Percentiles rank a stretch among this genome's conserved stretches.
These are phyloP conservation scores for Paragyromitra xinjiangensis DNA, from an alignment of 495 filamentous ascomycete species.

Conservation along the genomic window DNA sequence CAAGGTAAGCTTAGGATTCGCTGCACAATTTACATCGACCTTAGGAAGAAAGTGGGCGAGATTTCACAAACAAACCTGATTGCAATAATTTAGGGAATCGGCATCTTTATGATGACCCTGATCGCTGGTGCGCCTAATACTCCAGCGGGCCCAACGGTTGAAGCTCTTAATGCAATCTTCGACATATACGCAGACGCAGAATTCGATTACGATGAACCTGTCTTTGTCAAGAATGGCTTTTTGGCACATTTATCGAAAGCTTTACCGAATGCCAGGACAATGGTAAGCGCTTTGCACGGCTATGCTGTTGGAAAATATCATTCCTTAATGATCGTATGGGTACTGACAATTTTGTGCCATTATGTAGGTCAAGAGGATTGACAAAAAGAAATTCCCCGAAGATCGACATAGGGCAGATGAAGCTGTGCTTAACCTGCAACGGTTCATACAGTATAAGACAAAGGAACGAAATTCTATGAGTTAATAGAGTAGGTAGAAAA, in stretches of 20 bases:
- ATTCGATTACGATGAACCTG: conserved; percentile 65
- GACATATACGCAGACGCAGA: conserved; percentile 70
- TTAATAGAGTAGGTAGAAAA: conserved; percentile 2
- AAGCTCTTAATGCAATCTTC: conserved; percentile 69
- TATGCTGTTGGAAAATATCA: conserved; percentile 26
- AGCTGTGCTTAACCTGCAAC: conserved; percentile 64
- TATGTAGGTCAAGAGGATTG: conserved; percentile 63
- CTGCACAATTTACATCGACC: conserved; percentile 59
- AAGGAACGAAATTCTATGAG: conserved; percentile 57
- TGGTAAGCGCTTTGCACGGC: conserved; percentile 51
- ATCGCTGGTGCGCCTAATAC: conserved; percentile 62
- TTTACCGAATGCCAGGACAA: conserved; percentile 63
- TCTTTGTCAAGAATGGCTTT: conserved; percentile 70
- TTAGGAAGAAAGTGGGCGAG: neutral
- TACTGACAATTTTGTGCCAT: conserved; percentile 18
- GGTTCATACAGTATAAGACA: conserved; percentile 70
- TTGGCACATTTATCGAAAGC: conserved; percentile 66
- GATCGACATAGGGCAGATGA: conserved; percentile 67
- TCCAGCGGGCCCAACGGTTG: conserved; percentile 64
- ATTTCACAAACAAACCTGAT: conserved; percentile 14
- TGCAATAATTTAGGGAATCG: conserved; percentile 61
- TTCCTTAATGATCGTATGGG: conserved; percentile 6
- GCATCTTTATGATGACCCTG: conserved; percentile 67
- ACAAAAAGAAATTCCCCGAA: conserved; percentile 66
- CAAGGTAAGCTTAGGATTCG: conserved; percentile 36